A percentile compares a stretch with the other conserved stretches of the same genome.
Conservation (phyloP, 176 grass and related monocot species). For the Dendrocalamus sinicus region DNA sequence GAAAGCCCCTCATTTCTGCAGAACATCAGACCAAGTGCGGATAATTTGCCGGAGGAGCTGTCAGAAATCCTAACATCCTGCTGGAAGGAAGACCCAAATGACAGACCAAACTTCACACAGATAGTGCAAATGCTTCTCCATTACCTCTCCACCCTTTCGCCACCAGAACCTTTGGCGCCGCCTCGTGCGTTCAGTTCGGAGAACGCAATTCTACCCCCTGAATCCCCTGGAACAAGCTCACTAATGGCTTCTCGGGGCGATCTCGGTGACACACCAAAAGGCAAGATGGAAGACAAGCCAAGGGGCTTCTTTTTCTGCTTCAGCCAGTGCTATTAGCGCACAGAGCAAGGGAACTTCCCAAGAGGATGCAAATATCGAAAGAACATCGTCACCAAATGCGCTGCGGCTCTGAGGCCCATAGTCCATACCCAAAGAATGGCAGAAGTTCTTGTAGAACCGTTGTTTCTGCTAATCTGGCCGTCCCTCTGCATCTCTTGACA, state of each 20-base stretch:
- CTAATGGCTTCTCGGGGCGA: conserved; percentile 80
- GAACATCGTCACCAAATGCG: conserved; percentile 17
- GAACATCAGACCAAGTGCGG: conserved; percentile 93
- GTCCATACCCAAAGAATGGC: conserved; percentile 42
- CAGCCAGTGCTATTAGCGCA: conserved; percentile 83
- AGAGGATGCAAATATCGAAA: conserved; percentile 30
- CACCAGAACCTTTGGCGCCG: conserved; percentile 60
- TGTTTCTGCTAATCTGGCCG: conserved; percentile 37
- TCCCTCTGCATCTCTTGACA: conserved; percentile 35
- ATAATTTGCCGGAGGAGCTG: conserved; percentile 76
- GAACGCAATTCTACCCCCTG: conserved; percentile 83
- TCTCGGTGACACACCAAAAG: conserved; percentile 62
- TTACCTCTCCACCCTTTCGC: conserved; percentile 78
- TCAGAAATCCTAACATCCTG: conserved; percentile 82
- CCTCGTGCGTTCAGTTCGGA: conserved; percentile 72
- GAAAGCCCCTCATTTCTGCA: conserved; percentile 48
- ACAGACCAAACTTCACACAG: conserved; percentile 92
- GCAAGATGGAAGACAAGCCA: conserved; percentile 60
- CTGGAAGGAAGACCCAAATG: conserved; percentile 94
- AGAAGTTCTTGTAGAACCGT: conserved; percentile 41
- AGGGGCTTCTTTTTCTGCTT: conserved; percentile 94
- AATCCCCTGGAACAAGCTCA: conserved; percentile 91
- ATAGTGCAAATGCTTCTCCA: conserved; percentile 95
- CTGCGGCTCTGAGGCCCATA: conserved; percentile 16
- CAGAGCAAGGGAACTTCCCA: conserved; percentile 10